Evolutionary conservation across 768 basidiomycete species (phyloP).

Genomic region (Austroboletus festivus): DNA sequence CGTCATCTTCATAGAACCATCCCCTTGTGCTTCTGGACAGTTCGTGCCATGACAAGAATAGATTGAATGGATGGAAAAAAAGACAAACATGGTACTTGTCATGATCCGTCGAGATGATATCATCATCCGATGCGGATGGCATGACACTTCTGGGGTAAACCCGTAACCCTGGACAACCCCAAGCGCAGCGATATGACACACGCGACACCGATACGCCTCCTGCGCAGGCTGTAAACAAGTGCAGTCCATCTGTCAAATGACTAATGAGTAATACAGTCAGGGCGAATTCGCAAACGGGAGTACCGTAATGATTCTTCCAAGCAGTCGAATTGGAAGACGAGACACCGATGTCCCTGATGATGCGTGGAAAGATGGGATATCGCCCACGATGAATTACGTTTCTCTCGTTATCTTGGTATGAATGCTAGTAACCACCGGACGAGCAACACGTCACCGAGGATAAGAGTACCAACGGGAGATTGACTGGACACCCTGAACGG

Average conservation of each 20-base stretch:
- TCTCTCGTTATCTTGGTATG: background rate
- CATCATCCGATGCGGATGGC: background rate
- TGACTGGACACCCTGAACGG: constrained; percentile 1
- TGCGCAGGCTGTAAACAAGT: background rate
- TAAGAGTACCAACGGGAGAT: constrained; percentile 3
- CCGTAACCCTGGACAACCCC: constrained; percentile 12
- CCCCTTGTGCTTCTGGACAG: background rate
- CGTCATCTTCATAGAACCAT: background rate
- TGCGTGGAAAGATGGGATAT: background rate
- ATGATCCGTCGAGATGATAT: constrained; percentile 5
- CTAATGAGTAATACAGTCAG: background rate
- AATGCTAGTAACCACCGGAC: background rate
- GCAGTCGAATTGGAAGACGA: background rate
- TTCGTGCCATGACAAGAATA: background rate
- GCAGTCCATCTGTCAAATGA: background rate
- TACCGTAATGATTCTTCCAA: constrained; percentile 1
- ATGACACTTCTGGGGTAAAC: background rate
- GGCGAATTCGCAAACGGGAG: background rate
- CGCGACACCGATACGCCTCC: background rate
- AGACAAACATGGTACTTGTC: background rate
- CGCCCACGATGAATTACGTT: background rate
- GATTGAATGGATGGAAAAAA: no score
- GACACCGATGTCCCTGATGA: constrained; percentile 2
- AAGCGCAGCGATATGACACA: background rate
- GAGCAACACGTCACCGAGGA: constrained; percentile 1